Evolutionary conservation across 169 alveolate genomes (phyloP).

Genomic region (Eimeria sp.): DNA sequence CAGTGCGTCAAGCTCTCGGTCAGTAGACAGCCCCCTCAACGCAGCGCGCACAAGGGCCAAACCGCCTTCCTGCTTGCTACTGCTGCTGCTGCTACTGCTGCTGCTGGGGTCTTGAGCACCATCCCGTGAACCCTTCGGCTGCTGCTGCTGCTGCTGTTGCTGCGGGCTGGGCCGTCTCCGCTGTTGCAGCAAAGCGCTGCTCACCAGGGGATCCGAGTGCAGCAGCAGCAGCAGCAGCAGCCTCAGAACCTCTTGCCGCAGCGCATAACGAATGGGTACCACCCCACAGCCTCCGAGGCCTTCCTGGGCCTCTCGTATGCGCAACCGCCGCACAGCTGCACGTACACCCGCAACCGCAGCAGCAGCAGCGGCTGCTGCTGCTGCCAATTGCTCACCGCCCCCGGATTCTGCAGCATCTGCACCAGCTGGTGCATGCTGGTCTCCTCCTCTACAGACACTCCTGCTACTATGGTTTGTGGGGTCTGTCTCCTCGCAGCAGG

Average conservation of each 20-base stretch:
- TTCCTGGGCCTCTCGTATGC: neutral
- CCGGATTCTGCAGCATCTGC: neutral
- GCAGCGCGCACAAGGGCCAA: conserved; percentile 28
- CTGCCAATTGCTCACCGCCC: neutral
- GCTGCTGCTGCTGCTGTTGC: conserved; percentile 13
- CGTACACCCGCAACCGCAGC: conserved; percentile 1
- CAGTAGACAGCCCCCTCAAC: conserved; percentile 23
- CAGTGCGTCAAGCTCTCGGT: conserved; percentile 56
- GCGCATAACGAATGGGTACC: conserved; percentile 50
- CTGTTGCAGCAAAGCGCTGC: conserved; percentile 39
- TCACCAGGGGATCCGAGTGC: conserved; percentile 26
- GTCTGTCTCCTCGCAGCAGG: conserved; percentile 44
- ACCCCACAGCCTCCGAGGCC: conserved; percentile 42
- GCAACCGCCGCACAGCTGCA: neutral
- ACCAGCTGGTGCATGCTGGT: neutral
- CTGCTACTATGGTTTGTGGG: neutral
- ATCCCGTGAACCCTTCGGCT: neutral
- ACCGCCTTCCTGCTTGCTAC: conserved; percentile 37
- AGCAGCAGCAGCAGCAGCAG: conserved; percentile 71
- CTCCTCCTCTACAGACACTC: neutral
- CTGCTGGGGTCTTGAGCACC: neutral
- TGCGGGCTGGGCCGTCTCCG: conserved; percentile 15
- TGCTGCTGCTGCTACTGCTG: neutral
- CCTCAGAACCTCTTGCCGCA: conserved; percentile 17
- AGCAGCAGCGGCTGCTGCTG: conserved; percentile 33